Conservation (phyloP, 108 stramenopile genomes). For the Cyclotella distinguenda region DNA sequence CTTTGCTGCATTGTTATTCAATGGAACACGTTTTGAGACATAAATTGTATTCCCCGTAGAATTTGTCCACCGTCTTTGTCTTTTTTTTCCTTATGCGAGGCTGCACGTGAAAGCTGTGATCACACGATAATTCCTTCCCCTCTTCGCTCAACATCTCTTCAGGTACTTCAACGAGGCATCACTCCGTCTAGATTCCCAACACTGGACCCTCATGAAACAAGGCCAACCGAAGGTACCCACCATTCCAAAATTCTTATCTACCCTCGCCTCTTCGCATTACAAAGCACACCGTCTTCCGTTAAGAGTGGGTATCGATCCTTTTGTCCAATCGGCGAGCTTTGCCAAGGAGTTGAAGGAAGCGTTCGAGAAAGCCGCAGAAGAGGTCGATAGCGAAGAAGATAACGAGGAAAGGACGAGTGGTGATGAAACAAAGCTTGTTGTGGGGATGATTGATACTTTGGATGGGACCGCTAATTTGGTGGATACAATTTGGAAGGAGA, state of each 20-base stretch:
- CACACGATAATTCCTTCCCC: no score
- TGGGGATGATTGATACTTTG: constrained; percentile 64
- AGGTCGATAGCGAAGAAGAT: constrained; percentile 27
- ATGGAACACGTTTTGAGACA: no score
- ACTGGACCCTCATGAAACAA: constrained; percentile 86
- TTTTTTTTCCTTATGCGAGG: no score
- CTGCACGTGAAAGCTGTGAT: no score
- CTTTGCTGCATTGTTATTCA: no score
- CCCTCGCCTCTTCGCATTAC: constrained; percentile 48
- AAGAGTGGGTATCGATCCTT: constrained; percentile 79
- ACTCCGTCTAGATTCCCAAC: constrained; percentile 61
- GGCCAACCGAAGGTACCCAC: constrained; percentile 69
- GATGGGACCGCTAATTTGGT: constrained; percentile 73
- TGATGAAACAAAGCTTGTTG: constrained; percentile 12
- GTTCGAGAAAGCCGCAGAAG: constrained; percentile 54
- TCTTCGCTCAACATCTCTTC: neutral
- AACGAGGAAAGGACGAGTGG: constrained; percentile 1
- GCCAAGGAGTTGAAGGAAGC: constrained; percentile 70
- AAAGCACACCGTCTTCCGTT: constrained; percentile 30
- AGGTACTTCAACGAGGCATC: constrained; percentile 92
- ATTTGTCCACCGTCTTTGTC: no score
- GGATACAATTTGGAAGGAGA: constrained; percentile 88
- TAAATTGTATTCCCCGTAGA: no score
- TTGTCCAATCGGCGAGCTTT: constrained; percentile 77
- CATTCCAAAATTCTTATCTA: constrained; percentile 61